Percentiles rank a stretch among this genome's conserved stretches.
Conservation (phyloP, 2,329 filamentous ascomycete genomes). For the Phyllosticta capitalensis region DNA sequence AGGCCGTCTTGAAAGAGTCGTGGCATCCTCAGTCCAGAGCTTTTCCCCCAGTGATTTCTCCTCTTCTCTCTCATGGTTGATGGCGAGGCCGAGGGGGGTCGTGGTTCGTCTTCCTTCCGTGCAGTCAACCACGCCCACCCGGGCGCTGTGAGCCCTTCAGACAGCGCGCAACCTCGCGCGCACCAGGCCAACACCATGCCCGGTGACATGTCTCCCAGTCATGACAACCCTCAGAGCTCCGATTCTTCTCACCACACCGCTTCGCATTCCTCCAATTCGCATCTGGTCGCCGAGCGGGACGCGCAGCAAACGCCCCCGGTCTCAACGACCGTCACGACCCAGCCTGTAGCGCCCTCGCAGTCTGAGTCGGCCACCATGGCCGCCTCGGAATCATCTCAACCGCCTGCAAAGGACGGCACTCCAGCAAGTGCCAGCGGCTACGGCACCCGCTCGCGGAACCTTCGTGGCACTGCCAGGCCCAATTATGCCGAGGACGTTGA, state of each 20-base stretch:
- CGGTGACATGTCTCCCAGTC: slow-evolving; percentile 21
- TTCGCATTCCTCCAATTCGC: slow-evolving; percentile 27
- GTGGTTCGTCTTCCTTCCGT: slow-evolving; percentile 22
- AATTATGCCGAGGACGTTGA: slow-evolving; percentile 97
- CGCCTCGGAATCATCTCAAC: slow-evolving; percentile 20
- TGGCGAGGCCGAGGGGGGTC: slow-evolving; percentile 26
- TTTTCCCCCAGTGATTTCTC: slow-evolving; percentile 3
- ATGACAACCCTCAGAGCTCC: not conserved
- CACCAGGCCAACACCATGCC: slow-evolving; percentile 14
- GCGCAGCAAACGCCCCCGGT: slow-evolving; percentile 10
- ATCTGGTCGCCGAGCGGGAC: slow-evolving; percentile 13
- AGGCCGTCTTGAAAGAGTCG: not conserved
- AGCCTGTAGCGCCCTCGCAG: slow-evolving; percentile 21
- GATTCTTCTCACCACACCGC: slow-evolving; percentile 21
- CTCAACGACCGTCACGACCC: slow-evolving; percentile 19
- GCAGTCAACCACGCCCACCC: slow-evolving; percentile 22
- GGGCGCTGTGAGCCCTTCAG: slow-evolving; percentile 22
- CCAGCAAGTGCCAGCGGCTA: slow-evolving; percentile 53
- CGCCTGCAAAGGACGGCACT: slow-evolving; percentile 21
- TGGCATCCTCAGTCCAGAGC: slow-evolving; percentile 1
- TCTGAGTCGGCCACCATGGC: slow-evolving; percentile 21
- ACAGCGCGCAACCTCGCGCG: slow-evolving; percentile 20
- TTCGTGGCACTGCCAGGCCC: slow-evolving; percentile 65
- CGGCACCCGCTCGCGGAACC: slow-evolving; percentile 88
- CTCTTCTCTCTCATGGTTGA: slow-evolving; percentile 22